Evolutionary conservation across 2,329 filamentous ascomycete species (phyloP).

Genomic region (Diaporthe sp.): DNA sequence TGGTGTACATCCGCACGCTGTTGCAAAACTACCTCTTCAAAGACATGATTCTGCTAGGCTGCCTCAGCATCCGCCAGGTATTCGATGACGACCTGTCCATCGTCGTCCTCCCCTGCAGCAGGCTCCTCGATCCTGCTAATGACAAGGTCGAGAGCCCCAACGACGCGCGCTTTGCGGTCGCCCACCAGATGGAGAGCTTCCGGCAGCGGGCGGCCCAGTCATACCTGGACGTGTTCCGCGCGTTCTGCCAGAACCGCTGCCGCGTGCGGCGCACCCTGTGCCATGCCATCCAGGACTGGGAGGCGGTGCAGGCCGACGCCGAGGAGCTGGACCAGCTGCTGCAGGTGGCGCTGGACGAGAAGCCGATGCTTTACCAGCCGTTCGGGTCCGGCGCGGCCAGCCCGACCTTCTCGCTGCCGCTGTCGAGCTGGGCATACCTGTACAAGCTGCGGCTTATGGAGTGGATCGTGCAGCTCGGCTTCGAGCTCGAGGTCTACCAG

Average conservation of each 20-base stretch:
- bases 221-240: constrained; percentile 87
- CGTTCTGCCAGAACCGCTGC: constrained; percentile 90
- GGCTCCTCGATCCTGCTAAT: constrained; percentile 79
- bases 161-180: constrained; percentile 80
- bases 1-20: constrained; percentile 85
- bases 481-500: constrained; percentile 92
- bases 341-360: constrained; percentile 71
- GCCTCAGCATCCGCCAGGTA: constrained; percentile 78
- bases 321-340: constrained; percentile 82
- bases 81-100: constrained; percentile 86
- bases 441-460: constrained; percentile 93
- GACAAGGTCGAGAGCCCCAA: constrained; percentile 82
- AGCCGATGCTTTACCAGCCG: constrained; percentile 65
- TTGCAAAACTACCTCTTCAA: constrained; percentile 83
- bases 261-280: constrained; percentile 90
- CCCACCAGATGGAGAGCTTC: constrained; percentile 79
- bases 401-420: constrained; percentile 75
- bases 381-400: constrained; percentile 59
- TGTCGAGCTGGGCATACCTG: constrained; percentile 90
- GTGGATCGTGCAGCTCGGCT: constrained; percentile 89
- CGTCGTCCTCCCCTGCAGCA: constrained; percentile 78
- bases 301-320: constrained; percentile 84
- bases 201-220: constrained; percentile 73
- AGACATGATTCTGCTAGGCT: constrained; percentile 77
- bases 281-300: constrained; percentile 87